phyloP scores from a whole-genome alignment of 495 filamentous ascomycete genomes.

The Pyronema domesticum region DNA sequence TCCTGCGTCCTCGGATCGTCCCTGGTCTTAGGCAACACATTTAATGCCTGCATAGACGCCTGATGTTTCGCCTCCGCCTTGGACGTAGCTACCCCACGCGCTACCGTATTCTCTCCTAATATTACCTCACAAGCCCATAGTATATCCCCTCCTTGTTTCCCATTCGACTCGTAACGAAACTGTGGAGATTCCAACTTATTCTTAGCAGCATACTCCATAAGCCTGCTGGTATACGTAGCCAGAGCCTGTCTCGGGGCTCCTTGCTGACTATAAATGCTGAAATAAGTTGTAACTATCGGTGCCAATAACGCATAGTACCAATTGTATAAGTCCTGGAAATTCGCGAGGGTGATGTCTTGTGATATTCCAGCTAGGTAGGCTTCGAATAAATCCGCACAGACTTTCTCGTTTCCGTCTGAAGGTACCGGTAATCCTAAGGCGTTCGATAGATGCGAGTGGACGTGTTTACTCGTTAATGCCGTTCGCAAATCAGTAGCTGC shows the following conservation, averaged over 20 bases:
- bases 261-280: not conserved
- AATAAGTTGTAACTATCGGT: conserved; percentile 8
- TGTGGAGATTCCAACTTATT: conserved; percentile 13
- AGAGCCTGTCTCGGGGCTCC: conserved; percentile 11
- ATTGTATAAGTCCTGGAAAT: conserved; percentile 8
- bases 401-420: conserved; percentile 11
- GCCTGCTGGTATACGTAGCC: conserved; percentile 17
- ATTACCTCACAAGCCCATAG: conserved; percentile 15
- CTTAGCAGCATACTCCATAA: conserved; percentile 22
- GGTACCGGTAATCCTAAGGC: conserved; percentile 10
- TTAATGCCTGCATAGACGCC: conserved; percentile 15
- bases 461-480: conserved; percentile 10
- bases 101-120: conserved; percentile 11
- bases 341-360: conserved; percentile 8
- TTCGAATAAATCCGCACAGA: conserved; percentile 16
- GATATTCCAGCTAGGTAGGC: conserved; percentile 19
- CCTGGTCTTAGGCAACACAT: not conserved
- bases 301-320: conserved; percentile 13
- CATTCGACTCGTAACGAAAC: conserved; percentile 17
- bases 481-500: conserved; percentile 6
- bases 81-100: conserved; percentile 12
- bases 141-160: conserved; percentile 14
- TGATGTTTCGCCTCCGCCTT: conserved; percentile 22
- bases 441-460: conserved; percentile 18
- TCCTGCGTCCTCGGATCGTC: not conserved